phyloP scores from a whole-genome alignment of 2,329 filamentous ascomycete genomes.

The Pseudogymnoascus sp. region DNA sequence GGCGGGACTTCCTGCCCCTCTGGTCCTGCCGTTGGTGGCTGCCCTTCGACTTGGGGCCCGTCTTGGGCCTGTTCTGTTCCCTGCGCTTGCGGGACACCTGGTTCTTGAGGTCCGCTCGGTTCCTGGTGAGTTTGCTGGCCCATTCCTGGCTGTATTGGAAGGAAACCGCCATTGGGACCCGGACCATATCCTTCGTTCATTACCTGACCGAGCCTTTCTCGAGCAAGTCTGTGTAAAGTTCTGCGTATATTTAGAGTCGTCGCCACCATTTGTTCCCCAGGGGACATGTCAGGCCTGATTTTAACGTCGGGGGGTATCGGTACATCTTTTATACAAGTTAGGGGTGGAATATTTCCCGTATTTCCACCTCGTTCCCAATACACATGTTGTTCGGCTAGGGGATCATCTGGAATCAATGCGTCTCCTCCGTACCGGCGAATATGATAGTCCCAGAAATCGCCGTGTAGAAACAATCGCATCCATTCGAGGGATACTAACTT shows the following conservation, averaged over 20 bases:
- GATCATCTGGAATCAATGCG: not conserved
- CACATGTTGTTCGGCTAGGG: not conserved
- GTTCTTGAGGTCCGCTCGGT: not conserved
- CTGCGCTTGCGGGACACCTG: not conserved
- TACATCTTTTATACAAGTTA: no score
- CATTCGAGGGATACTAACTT: not conserved
- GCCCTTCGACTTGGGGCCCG: not conserved
- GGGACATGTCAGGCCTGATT: not conserved
- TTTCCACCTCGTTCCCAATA: not conserved
- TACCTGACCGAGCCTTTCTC: not conserved
- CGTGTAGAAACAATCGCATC: not conserved
- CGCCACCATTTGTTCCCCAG: not conserved
- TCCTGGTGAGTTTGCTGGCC: not conserved
- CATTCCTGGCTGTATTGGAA: not conserved
- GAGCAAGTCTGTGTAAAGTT: not conserved
- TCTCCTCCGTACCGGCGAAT: not conserved
- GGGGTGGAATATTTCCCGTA: no score
- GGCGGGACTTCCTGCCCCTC: not conserved
- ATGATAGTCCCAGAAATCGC: not conserved
- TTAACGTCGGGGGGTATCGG: no score
- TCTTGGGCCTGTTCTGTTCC: not conserved
- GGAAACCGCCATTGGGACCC: no score
- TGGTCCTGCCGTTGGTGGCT: not conserved
- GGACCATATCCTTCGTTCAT: not conserved
- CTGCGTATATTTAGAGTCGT: not conserved